Conservation (phyloP, 352 stramenopile genomes). For the Porosira glacialis region DNA sequence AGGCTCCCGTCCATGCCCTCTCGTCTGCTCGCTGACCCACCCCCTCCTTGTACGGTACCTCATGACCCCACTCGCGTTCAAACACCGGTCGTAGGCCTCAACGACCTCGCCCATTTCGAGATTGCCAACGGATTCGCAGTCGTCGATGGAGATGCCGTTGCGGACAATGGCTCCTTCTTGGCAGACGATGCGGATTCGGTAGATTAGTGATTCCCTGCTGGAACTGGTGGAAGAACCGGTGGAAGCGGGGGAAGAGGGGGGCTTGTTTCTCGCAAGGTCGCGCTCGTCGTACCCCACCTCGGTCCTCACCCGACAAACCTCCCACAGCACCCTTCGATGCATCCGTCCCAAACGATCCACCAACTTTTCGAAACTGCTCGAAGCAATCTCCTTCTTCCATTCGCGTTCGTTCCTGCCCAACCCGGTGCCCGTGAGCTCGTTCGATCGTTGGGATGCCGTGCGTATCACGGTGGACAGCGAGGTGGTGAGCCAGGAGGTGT, state of each 20-base stretch:
- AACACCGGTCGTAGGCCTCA: conserved; percentile 77
- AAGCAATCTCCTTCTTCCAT: conserved; percentile 73
- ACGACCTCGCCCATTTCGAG: conserved; percentile 82
- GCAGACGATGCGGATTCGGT: conserved; percentile 80
- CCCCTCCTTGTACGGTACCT: conserved; percentile 78
- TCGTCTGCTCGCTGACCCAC: conserved; percentile 82
- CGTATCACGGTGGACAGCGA: conserved; percentile 63
- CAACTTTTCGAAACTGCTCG: conserved; percentile 54
- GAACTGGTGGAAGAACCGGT: neutral
- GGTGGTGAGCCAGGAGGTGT: conserved; percentile 71
- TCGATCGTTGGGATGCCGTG: conserved; percentile 55
- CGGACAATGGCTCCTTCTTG: conserved; percentile 80
- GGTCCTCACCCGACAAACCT: conserved; percentile 75
- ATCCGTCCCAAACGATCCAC: conserved; percentile 66
- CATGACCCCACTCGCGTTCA: conserved; percentile 81
- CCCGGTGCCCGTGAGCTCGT: conserved; percentile 43
- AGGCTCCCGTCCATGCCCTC: conserved; percentile 78
- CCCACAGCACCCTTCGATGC: conserved; percentile 65
- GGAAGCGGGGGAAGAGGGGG: neutral
- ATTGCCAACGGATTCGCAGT: conserved; percentile 76
- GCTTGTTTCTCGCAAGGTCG: conserved; percentile 37
- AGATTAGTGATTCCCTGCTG: conserved; percentile 39
- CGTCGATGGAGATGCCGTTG: conserved; percentile 82
- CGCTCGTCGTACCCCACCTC: conserved; percentile 61
- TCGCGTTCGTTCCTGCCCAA: conserved; percentile 47